Evolutionary conservation across 768 basidiomycete genomes (phyloP), one percentile per base, ranked within the genome.

Genomic region (Calocybe gangraenosa): DNA sequence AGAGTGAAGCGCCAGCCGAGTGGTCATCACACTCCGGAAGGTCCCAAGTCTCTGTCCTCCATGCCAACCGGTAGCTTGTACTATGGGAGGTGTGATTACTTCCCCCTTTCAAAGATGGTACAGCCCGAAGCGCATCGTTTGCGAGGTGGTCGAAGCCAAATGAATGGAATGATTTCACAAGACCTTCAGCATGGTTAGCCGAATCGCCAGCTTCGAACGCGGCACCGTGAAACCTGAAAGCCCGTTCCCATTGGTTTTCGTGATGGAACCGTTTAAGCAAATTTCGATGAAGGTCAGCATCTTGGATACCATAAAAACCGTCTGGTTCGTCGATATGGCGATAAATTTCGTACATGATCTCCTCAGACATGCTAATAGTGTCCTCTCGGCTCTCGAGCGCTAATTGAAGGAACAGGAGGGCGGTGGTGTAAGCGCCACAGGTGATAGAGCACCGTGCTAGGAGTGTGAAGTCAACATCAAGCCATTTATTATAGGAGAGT

Each of bases 1-100:
- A 99, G 3, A 97, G 67, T 1, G 82, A 66, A 11, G 76, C 71
- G 18, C 78, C 80, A 7, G 79, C 62, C 20, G 68, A 68, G 18
- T 66, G 65, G 42, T 70, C 63, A 1, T 64, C 63, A 8, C 71
- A 69, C 39, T 87, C 79, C 1, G 94, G 94, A 19, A 99, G 68
- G 63, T 98, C 94, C 96, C 96, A 99, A 1, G 83, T 85, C 49
- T 87, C 90, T 0, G 93, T 95, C 37, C 94, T 76, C 96, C 96
- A 98, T 13, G 88, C 96, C 1, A 97, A 71, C 32, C 81, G 76
- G 62, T 92, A 93, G 25, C 70, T 77, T 69, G 88, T 74, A 35
- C 70, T 67, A 0, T 77, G 65, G 13, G 73, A 59, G 19, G 49
- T 55, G 43, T 49, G 58, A 46, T 55, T 50, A 10, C 64, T 46